phyloP scores from a whole-genome alignment of 768 basidiomycete genomes.

The Tricholoma flavovirens region DNA sequence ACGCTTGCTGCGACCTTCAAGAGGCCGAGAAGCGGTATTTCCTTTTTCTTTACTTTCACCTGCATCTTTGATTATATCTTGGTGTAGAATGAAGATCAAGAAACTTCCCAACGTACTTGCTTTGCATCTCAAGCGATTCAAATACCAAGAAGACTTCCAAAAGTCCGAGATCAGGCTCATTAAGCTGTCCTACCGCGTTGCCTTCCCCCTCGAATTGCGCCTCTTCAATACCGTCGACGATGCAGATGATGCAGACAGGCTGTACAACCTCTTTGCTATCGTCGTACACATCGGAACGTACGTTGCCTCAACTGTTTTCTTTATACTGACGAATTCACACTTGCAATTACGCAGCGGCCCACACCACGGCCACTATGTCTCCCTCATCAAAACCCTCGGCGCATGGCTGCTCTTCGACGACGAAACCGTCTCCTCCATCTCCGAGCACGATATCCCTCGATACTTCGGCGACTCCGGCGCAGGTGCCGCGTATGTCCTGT shows the following conservation, averaged over 20 bases:
- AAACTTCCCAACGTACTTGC: slow-evolving; percentile 92
- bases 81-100: slow-evolving; percentile 94
- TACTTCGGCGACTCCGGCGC: slow-evolving; percentile 90
- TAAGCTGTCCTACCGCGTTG: slow-evolving; percentile 95
- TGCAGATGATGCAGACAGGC: slow-evolving; percentile 80
- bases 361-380: slow-evolving; percentile 98
- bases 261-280: slow-evolving; percentile 93
- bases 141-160: slow-evolving; percentile 89
- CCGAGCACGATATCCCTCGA: slow-evolving; percentile 83
- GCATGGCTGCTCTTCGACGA: slow-evolving; percentile 95
- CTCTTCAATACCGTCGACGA: slow-evolving; percentile 98
- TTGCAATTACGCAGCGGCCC: slow-evolving; percentile 64
- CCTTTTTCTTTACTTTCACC: slow-evolving; percentile 3
- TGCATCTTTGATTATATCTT: background rate
- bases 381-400: slow-evolving; percentile 82
- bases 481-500: slow-evolving; percentile 93
- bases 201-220: slow-evolving; percentile 91
- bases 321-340: background rate
- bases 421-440: slow-evolving; percentile 82
- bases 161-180: slow-evolving; percentile 52
- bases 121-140: slow-evolving; percentile 96
- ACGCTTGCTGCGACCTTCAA: slow-evolving; percentile 92
- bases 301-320: slow-evolving; percentile 30
- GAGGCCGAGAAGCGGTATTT: slow-evolving; percentile 95
- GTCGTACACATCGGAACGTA: slow-evolving; percentile 99